phyloP scores from a whole-genome alignment of 2,329 filamentous ascomycete species.

The Cryoendolithus antarcticus region DNA sequence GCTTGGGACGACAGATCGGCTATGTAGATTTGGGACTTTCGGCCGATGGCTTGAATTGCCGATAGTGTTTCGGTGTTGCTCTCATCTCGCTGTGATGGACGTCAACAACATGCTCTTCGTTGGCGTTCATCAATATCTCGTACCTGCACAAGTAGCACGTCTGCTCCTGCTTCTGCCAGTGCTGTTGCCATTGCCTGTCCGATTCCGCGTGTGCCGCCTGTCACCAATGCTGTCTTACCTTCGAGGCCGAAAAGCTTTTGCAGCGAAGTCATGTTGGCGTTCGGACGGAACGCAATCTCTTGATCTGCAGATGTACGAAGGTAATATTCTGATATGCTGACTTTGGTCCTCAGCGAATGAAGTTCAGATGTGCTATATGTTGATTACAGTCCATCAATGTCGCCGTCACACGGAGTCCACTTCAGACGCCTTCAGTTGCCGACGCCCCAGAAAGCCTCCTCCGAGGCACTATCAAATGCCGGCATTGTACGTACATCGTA shows the following conservation, averaged over 20 bases:
- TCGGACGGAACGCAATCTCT: too few species aligned
- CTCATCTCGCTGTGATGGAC: conserved; percentile 36
- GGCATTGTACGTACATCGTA: too few species aligned
- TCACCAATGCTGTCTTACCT: conserved; percentile 37
- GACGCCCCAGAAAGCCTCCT: too few species aligned
- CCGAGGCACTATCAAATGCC: too few species aligned
- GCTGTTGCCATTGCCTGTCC: conserved; percentile 39
- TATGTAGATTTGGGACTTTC: conserved; percentile 54
- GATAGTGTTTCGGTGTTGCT: conserved; percentile 45
- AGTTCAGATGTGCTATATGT: too few species aligned
- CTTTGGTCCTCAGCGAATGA: too few species aligned
- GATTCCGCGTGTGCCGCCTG: conserved; percentile 38
- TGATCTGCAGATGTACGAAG: too few species aligned
- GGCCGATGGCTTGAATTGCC: conserved; percentile 51
- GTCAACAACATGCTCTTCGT: neutral
- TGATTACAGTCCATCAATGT: too few species aligned
- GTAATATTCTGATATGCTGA: too few species aligned
- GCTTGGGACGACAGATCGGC: conserved; percentile 53
- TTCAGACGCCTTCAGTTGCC: too few species aligned
- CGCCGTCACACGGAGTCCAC: too few species aligned
- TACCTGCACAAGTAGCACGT: conserved; percentile 38
- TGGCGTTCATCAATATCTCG: conserved; percentile 2
- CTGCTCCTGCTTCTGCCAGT: conserved; percentile 38
- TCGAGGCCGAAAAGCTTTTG: conserved; percentile 36
- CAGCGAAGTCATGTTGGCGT: conserved; percentile 22